Conservation (phyloP, 257 asterid genomes). For the Forsythia suspensa region DNA sequence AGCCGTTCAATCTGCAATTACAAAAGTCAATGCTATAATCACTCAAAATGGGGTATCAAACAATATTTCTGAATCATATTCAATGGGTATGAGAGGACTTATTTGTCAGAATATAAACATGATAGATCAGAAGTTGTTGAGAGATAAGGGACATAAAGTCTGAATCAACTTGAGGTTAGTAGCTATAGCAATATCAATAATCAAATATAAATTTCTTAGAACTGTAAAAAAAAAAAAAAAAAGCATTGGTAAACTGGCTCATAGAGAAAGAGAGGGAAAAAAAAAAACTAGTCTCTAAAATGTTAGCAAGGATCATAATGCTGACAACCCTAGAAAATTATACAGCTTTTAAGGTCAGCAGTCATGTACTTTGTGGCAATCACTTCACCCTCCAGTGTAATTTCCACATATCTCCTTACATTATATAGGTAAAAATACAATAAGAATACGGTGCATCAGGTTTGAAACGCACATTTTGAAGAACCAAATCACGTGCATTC, state of each 20-base stretch:
- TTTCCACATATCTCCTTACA: background rate
- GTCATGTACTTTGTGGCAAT: background rate
- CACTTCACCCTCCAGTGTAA: background rate
- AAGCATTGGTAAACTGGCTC: background rate
- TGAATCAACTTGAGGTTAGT: background rate
- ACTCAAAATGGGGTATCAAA: constrained; percentile 15
- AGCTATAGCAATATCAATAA: constrained; percentile 3
- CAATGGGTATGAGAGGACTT: background rate
- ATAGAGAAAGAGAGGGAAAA: background rate
- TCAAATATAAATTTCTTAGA: background rate
- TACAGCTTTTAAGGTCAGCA: background rate
- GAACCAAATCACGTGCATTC: constrained; percentile 2
- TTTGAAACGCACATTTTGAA: background rate
- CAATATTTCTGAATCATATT: constrained; percentile 5
- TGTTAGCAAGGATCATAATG: background rate
- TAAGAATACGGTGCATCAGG: background rate
- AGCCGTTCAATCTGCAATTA: constrained; percentile 80
- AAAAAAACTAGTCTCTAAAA: background rate
- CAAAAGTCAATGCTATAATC: constrained; percentile 14
- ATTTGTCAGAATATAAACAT: background rate
- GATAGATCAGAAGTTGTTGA: constrained; percentile 8
- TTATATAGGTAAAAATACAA: background rate
- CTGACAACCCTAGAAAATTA: background rate
- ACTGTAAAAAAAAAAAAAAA: constrained; percentile 7
- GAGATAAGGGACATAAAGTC: background rate